Percentiles rank a stretch among this genome's conserved stretches.
These are phyloP conservation scores for Cladosporium sp. DNA, from an alignment of 2,329 filamentous ascomycete genomes.

Conservation along the genomic window DNA sequence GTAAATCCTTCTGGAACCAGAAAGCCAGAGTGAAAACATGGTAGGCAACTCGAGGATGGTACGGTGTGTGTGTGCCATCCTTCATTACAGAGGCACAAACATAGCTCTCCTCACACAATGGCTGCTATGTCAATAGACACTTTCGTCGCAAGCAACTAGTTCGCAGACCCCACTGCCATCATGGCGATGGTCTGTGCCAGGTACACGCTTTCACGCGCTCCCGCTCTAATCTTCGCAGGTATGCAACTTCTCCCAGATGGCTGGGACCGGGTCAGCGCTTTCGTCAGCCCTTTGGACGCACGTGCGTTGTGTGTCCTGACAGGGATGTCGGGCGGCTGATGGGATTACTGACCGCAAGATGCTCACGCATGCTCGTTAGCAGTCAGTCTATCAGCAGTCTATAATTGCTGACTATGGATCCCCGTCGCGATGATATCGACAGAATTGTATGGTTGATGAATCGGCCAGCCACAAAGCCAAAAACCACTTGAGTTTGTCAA, in stretches of 20 bases:
- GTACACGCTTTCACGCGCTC: background rate
- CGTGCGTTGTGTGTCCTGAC: background rate
- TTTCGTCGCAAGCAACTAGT: background rate
- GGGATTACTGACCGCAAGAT: background rate
- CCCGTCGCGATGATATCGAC: background rate
- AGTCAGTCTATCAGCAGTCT: background rate
- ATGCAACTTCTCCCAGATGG: constrained; percentile 14
- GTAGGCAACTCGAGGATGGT: background rate
- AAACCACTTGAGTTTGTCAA: background rate
- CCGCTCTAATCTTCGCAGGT: constrained; percentile 8
- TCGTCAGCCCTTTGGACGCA: background rate
- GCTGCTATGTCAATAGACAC: background rate
- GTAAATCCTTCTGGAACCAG: background rate
- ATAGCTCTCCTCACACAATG: background rate
- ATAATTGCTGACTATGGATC: background rate
- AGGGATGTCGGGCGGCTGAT: background rate
- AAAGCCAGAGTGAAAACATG: background rate
- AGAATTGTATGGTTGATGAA: background rate
- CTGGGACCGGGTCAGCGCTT: background rate
- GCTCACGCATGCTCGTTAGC: background rate
- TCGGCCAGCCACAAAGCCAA: background rate
- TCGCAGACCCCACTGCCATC: background rate
- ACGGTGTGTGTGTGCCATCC: background rate
- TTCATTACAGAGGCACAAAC: background rate
- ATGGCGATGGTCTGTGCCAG: background rate